Evolutionary conservation across 78 protist species (phyloP), one percentile per base, ranked within the genome.

Genomic region (Protostelium mycophagum): DNA sequence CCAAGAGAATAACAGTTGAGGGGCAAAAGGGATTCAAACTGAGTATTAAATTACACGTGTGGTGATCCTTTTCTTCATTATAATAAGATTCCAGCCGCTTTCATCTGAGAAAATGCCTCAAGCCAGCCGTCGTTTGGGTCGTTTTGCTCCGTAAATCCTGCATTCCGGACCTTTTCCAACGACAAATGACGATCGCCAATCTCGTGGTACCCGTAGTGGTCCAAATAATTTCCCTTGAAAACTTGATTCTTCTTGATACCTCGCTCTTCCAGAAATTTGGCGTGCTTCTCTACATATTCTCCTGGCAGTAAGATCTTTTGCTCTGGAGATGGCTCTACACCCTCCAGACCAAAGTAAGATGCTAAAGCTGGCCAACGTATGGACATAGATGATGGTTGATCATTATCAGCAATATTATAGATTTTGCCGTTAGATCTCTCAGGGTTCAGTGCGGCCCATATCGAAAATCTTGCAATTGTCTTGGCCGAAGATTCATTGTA

Each of bases 171-270:
- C 16, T 51, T 5, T 51, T 5, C 73, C 73, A 16, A 51, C 73
- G 16, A 51, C 5, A 25, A 16, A 51, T 51, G 73, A 51, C 16
- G 73, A 51, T 51, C 73, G 16, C 73, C 73, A 51, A 51, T 51
- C 73, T 51, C 73, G 73, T 51, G 73, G 73, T 51, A 51, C 73
- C 73, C 73, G 73, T 51, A 51, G 73, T 51, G 73, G 73, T 51
- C 73, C 73, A 51, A 51, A 51, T 51, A 51, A 51, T 51, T 51
- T 51, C 73, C 73, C 73, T 51, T 51, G 73, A 51, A 51, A 51
- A 51, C 73, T 51, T 51, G 73, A 16, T 51, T 51, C 73, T 51
- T 51, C 73, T 51, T 51, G 73, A 51, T 16, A 51, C 73, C 73
- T 16, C 16, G 73, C 73, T 51, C 73, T 51, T 51, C 73, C 73